Percentiles rank a stretch among this genome's conserved stretches.
phyloP scores from a whole-genome alignment of 345 rosid species.

The Combretum micranthum region DNA sequence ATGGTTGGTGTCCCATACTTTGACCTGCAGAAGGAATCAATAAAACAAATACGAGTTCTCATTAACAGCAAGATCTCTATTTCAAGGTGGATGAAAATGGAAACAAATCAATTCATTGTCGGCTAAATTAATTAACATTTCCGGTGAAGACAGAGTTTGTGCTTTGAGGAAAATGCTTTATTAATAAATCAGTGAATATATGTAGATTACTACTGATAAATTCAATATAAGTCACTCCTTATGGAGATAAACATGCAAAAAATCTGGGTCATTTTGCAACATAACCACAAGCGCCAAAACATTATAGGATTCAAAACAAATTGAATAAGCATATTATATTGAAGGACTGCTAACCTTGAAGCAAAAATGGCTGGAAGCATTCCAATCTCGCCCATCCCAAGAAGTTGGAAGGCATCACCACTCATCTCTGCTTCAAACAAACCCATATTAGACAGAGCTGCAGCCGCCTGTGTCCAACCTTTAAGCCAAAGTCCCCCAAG shows the following conservation, averaged over 20 bases:
- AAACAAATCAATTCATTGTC: too few species aligned
- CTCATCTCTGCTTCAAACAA: constrained; percentile 98
- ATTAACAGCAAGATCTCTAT: too few species aligned
- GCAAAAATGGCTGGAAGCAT: constrained; percentile 80
- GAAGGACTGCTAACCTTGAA: constrained; percentile 35
- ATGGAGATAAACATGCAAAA: too few species aligned
- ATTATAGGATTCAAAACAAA: not conserved
- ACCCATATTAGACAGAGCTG: constrained; percentile 91
- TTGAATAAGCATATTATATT: not conserved
- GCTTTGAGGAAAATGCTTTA: too few species aligned
- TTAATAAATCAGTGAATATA: too few species aligned
- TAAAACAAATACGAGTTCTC: not conserved
- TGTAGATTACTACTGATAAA: too few species aligned
- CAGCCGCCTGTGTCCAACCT: constrained; percentile 93
- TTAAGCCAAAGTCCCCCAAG: constrained; percentile 88
- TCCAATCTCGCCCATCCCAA: constrained; percentile 91
- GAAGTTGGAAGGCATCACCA: constrained; percentile 83
- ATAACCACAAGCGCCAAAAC: not conserved
- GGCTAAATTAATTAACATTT: too few species aligned
- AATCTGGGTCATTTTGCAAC: too few species aligned
- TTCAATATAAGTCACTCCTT: too few species aligned
- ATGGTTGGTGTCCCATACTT: constrained; percentile 85
- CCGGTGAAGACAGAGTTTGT: too few species aligned
- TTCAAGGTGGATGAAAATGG: too few species aligned
- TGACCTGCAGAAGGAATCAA: constrained; percentile 32